A percentile compares a stretch with the other conserved stretches of the same genome.
phyloP scores from a whole-genome alignment of 495 filamentous ascomycete species.

The Hypoxylon crocopeplum region DNA sequence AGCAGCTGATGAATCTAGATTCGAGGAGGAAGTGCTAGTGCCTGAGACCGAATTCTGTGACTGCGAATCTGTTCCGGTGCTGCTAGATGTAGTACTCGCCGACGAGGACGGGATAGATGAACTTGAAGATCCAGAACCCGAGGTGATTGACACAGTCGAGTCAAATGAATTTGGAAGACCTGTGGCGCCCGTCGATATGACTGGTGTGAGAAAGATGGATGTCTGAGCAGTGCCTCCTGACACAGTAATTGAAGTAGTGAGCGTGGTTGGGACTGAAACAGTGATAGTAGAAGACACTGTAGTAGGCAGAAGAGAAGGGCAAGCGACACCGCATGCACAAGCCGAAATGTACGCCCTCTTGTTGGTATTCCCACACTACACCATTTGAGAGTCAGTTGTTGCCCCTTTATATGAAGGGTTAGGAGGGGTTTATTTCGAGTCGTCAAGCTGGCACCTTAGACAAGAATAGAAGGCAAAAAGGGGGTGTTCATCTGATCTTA shows the following conservation, averaged over 20 bases:
- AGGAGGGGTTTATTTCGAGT: not conserved
- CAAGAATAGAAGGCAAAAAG: not conserved
- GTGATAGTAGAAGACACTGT: slow-evolving; percentile 4
- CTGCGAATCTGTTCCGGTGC: not conserved
- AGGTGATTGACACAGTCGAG: slow-evolving; percentile 9
- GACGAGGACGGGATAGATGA: slow-evolving; percentile 10
- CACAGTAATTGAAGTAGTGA: slow-evolving; percentile 14
- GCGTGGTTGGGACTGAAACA: slow-evolving; percentile 4
- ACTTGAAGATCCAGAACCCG: not conserved
- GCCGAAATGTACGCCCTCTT: slow-evolving; percentile 33
- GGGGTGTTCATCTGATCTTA: not conserved
- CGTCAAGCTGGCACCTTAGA: not conserved
- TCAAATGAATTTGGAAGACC: not conserved
- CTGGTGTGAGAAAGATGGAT: not conserved
- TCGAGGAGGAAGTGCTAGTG: not conserved
- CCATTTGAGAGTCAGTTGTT: slow-evolving; percentile 2
- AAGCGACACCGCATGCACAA: slow-evolving; percentile 33
- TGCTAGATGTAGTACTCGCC: not conserved
- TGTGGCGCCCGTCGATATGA: not conserved
- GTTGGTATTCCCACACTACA: slow-evolving; percentile 35
- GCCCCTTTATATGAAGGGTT: not conserved
- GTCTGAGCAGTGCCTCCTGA: slow-evolving; percentile 7
- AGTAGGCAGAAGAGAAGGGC: slow-evolving; percentile 20
- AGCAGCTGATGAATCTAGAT: not conserved
- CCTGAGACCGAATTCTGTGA: not conserved